A percentile compares a stretch with the other conserved stretches of the same genome.
phyloP scores from a whole-genome alignment of 768 basidiomycete genomes.

The Daedaleopsis nitida region DNA sequence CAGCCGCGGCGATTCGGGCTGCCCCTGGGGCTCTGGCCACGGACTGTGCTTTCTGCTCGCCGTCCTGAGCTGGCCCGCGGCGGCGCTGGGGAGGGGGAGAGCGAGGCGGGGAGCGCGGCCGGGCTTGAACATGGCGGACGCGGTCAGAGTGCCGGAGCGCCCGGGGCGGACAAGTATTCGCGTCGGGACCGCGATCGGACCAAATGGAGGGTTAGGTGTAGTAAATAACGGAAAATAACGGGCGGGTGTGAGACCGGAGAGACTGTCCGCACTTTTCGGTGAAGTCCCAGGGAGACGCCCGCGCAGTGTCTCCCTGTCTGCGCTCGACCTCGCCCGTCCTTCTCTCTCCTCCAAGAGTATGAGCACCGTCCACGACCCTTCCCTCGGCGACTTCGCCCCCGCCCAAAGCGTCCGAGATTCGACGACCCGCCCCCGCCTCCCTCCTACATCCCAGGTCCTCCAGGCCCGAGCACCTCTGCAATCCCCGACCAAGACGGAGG shows the following conservation, averaged over 20 bases:
- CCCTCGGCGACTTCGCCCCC: slow-evolving; percentile 21
- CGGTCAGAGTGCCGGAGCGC: neutral
- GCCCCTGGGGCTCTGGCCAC: slow-evolving; percentile 7
- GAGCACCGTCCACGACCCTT: slow-evolving; percentile 24
- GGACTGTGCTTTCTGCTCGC: slow-evolving; percentile 11
- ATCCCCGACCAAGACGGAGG: slow-evolving; percentile 25
- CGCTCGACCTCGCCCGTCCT: slow-evolving; percentile 13
- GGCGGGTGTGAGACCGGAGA: slow-evolving; percentile 7
- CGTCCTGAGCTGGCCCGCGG: neutral
- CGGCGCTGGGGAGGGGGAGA: neutral
- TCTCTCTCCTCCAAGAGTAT: slow-evolving; percentile 18
- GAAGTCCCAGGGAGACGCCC: slow-evolving; percentile 10
- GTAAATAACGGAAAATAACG: slow-evolving; percentile 7
- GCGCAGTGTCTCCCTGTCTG: slow-evolving; percentile 13
- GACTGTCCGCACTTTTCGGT: slow-evolving; percentile 22
- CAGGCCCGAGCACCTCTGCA: slow-evolving; percentile 16
- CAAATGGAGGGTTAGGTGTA: neutral
- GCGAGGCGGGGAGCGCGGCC: neutral
- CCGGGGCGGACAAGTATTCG: slow-evolving; percentile 6
- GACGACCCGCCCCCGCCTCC: slow-evolving; percentile 19
- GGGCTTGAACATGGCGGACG: slow-evolving; percentile 10
- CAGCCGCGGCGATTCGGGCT: slow-evolving; percentile 6
- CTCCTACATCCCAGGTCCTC: slow-evolving; percentile 20
- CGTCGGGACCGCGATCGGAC: slow-evolving; percentile 20
- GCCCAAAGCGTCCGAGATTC: slow-evolving; percentile 26